phyloP scores from a whole-genome alignment of 768 basidiomycete species.

The Boletellus ananiceps region DNA sequence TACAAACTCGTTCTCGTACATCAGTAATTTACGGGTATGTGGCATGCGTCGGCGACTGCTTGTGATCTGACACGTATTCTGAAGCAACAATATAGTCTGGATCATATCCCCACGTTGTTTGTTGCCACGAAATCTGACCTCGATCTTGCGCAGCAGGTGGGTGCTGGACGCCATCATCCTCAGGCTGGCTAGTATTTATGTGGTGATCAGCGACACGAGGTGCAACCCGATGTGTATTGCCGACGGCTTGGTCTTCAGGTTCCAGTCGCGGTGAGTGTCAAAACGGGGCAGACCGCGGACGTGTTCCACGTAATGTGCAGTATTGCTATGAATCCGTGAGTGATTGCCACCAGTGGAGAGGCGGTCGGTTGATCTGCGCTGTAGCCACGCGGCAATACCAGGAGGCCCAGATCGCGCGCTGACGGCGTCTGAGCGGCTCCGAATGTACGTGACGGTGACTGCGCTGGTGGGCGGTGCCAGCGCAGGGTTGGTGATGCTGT shows the following conservation, averaged over 20 bases:
- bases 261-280: slow-evolving; percentile 91
- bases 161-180: slow-evolving; percentile 11
- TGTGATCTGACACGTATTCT: slow-evolving; percentile 16
- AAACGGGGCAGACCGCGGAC: slow-evolving; percentile 78
- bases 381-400: slow-evolving; percentile 63
- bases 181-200: slow-evolving; percentile 1
- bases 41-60: background rate
- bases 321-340: slow-evolving; percentile 85
- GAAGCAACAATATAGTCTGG: slow-evolving; percentile 95
- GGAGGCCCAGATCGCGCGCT: slow-evolving; percentile 80
- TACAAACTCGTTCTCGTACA: slow-evolving; percentile 98
- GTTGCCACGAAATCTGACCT: slow-evolving; percentile 99
- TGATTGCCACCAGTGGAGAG: slow-evolving; percentile 18
- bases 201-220: slow-evolving; percentile 78
- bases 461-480: slow-evolving; percentile 71
- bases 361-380: slow-evolving; percentile 8
- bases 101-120: slow-evolving; percentile 92
- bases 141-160: slow-evolving; percentile 90
- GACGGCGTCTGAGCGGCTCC: slow-evolving; percentile 62
- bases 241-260: slow-evolving; percentile 84
- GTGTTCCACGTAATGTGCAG: slow-evolving; percentile 83
- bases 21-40: slow-evolving; percentile 88
- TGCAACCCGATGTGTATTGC: slow-evolving; percentile 97
- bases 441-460: slow-evolving; percentile 68
- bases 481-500: slow-evolving; percentile 65